These are phyloP conservation scores for Colletotrichum sp. DNA, from an alignment of 2,329 filamentous ascomycete species.

Conservation along the genomic window DNA sequence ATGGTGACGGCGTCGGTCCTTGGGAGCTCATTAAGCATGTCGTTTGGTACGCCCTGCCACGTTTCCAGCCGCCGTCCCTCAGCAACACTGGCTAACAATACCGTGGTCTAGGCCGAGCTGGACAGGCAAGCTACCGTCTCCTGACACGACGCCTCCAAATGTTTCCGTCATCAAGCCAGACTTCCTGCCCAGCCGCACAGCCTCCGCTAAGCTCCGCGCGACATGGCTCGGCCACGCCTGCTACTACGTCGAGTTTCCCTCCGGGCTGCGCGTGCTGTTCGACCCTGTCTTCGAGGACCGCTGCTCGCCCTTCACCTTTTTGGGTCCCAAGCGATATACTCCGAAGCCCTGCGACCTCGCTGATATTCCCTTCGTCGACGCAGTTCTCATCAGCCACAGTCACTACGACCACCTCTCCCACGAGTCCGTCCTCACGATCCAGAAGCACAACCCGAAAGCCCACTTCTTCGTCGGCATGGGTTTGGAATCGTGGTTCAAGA, in stretches of 20 bases:
- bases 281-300: constrained; percentile 92
- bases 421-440: constrained; percentile 73
- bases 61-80: not conserved
- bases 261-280: constrained; percentile 86
- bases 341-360: constrained; percentile 75
- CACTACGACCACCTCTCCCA: constrained; percentile 94
- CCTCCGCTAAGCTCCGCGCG: constrained; percentile 68
- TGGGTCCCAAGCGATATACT: constrained; percentile 81
- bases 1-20: constrained; percentile 21
- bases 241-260: constrained; percentile 89
- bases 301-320: constrained; percentile 76
- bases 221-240: constrained; percentile 97
- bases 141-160: constrained; percentile 69
- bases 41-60: constrained; percentile 36
- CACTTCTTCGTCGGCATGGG: constrained; percentile 91
- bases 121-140: constrained; percentile 45
- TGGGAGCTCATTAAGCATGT: constrained; percentile 34
- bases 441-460: constrained; percentile 73
- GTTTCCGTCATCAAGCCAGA: constrained; percentile 70
- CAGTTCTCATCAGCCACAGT: constrained; percentile 83
- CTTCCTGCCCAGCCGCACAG: constrained; percentile 68
- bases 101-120: constrained; percentile 36
- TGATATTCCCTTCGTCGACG: constrained; percentile 79
- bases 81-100: not conserved
- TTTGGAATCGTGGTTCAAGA: constrained; percentile 81